Evolutionary conservation across 1,139 yeast genomes (phyloP).

Genomic region (Candida smagusa): DNA sequence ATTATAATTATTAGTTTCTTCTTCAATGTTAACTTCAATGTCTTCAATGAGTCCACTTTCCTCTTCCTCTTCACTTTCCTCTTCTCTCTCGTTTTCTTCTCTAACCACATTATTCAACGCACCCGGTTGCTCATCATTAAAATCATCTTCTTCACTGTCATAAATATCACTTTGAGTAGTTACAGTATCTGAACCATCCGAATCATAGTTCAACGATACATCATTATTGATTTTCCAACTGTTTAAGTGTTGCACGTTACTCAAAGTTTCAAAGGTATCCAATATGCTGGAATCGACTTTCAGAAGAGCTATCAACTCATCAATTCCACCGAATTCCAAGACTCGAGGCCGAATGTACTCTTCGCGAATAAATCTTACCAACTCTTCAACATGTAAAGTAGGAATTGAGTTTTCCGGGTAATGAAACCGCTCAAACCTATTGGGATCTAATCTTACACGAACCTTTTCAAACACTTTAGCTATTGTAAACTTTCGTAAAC

Average conservation of each 20-base stretch:
- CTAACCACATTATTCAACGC: neutral
- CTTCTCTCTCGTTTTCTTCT: neutral
- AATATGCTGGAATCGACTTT: neutral
- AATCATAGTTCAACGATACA: neutral
- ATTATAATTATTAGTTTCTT: too few species aligned
- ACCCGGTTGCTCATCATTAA: neutral
- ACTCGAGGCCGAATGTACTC: conserved; percentile 1
- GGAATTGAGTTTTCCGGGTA: neutral
- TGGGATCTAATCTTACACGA: neutral
- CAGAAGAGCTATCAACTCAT: neutral
- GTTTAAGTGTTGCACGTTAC: neutral
- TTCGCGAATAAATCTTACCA: neutral
- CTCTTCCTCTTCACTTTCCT: too few species aligned
- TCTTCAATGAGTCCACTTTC: too few species aligned
- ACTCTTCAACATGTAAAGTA: neutral
- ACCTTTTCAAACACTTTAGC: conserved; percentile 1
- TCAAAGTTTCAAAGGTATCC: neutral
- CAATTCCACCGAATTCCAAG: neutral
- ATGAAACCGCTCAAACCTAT: conserved; percentile 1
- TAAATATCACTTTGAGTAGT: neutral
- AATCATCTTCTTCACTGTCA: neutral
- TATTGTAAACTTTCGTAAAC: neutral
- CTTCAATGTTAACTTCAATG: too few species aligned
- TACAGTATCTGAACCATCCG: neutral
- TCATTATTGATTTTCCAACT: neutral